Percentiles rank a stretch among this genome's conserved stretches.
These are phyloP conservation scores for Pneumocystis jirovecii DNA, from an alignment of 1,139 yeast species.

Conservation along the genomic window DNA sequence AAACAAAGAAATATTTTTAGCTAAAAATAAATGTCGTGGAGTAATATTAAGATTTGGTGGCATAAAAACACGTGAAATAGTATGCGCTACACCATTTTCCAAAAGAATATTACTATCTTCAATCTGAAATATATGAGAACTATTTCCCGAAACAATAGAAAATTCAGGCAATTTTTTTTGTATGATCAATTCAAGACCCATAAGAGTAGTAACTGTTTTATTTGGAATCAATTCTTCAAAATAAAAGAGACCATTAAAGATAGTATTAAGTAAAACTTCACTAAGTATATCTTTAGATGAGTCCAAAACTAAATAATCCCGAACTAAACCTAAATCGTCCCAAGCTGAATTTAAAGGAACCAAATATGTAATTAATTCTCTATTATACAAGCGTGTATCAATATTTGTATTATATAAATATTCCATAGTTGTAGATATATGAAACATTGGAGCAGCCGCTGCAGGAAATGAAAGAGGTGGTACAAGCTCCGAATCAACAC, in stretches of 20 bases:
- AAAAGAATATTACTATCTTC: not conserved
- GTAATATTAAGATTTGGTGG: not conserved
- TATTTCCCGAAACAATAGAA: not conserved
- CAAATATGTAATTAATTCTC: not conserved
- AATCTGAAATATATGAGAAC: not conserved
- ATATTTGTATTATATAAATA: not conserved
- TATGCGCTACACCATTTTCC: not conserved
- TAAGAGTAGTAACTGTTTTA: not conserved
- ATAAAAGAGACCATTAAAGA: not conserved
- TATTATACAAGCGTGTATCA: not conserved
- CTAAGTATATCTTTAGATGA: not conserved
- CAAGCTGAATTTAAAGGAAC: not conserved
- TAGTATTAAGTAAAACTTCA: not conserved
- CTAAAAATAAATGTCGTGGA: not conserved
- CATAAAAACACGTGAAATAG: not conserved
- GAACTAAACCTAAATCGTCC: not conserved
- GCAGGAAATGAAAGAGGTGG: not conserved
- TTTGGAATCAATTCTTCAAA: not conserved
- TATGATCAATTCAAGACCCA: not conserved
- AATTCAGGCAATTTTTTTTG: not conserved
- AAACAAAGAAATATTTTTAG: not conserved
- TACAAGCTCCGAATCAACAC: not conserved
- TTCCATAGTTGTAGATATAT: not conserved
- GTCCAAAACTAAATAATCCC: not conserved
- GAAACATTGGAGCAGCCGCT: not conserved